Conservation (phyloP, 225 moss, liverwort and hornwort species). For the Physcomitrium patens region DNA sequence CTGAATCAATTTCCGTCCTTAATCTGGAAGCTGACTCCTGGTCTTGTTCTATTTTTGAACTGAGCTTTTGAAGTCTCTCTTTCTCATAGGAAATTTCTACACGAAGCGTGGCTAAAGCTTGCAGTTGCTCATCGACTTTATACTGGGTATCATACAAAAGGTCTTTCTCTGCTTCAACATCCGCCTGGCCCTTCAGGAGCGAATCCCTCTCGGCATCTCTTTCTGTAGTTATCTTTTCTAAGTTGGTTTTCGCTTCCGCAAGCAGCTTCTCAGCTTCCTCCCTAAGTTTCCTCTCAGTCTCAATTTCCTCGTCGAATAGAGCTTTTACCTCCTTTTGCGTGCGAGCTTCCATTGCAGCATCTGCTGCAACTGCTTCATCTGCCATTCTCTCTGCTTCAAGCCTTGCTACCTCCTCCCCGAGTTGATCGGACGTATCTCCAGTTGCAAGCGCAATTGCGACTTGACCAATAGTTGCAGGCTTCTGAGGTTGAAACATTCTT, state of each 20-base stretch:
- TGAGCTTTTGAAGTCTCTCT: constrained; percentile 66
- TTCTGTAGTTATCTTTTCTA: constrained; percentile 68
- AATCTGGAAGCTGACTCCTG: constrained; percentile 44
- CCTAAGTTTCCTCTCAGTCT: constrained; percentile 70
- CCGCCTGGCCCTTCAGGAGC: constrained; percentile 58
- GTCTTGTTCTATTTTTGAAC: constrained; percentile 68
- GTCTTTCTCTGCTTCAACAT: constrained; percentile 69
- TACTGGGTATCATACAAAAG: constrained; percentile 66
- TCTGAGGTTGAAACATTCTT: constrained; percentile 88
- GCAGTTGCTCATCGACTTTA: constrained; percentile 82
- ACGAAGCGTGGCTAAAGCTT: constrained; percentile 55
- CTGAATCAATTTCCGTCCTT: constrained; percentile 72
- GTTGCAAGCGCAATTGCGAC: constrained; percentile 91
- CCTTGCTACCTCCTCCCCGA: constrained; percentile 87
- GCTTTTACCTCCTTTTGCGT: constrained; percentile 79
- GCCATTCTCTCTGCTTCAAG: constrained; percentile 93
- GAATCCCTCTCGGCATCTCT: constrained; percentile 65
- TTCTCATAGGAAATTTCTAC: constrained; percentile 80
- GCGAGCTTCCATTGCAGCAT: constrained; percentile 80
- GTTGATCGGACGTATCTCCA: constrained; percentile 82
- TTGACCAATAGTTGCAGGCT: constrained; percentile 86
- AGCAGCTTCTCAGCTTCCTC: constrained; percentile 57
- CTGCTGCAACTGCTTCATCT: constrained; percentile 88
- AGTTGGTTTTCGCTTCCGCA: constrained; percentile 47
- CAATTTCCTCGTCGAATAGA: constrained; percentile 74